Conservation (phyloP, 2,329 filamentous ascomycete genomes). For the Claviceps quebecensis region DNA sequence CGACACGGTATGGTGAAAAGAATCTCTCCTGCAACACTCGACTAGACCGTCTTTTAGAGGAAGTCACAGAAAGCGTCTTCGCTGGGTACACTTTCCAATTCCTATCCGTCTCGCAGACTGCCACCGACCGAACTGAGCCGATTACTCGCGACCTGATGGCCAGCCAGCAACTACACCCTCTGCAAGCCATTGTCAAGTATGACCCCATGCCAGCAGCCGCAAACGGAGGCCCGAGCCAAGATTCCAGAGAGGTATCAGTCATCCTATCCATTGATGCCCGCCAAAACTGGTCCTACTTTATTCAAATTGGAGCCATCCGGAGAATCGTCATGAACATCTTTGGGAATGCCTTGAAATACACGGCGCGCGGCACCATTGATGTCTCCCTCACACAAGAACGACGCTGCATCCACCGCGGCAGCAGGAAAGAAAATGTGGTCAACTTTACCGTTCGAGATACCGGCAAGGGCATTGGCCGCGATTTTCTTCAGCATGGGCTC, state of each 20-base stretch:
- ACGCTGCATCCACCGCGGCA: not conserved
- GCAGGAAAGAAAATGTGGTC: slow-evolving; percentile 9
- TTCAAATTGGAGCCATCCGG: slow-evolving; percentile 35
- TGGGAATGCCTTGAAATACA: slow-evolving; percentile 50
- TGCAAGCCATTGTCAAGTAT: slow-evolving; percentile 28
- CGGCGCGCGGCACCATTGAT: slow-evolving; percentile 20
- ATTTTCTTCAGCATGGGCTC: slow-evolving; percentile 44
- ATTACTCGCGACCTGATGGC: slow-evolving; percentile 7
- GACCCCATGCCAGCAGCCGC: not conserved
- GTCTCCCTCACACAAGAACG: slow-evolving; percentile 14
- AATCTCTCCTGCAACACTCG: slow-evolving; percentile 13
- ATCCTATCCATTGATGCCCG: slow-evolving; percentile 25
- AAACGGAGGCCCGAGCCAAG: not conserved
- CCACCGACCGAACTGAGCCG: slow-evolving; percentile 3
- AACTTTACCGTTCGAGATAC: slow-evolving; percentile 44
- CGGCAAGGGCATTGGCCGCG: slow-evolving; percentile 48
- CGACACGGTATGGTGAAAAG: slow-evolving; percentile 7
- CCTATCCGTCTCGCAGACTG: slow-evolving; percentile 10
- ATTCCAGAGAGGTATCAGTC: slow-evolving; percentile 13
- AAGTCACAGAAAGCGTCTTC: slow-evolving; percentile 32
- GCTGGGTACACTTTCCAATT: slow-evolving; percentile 28
- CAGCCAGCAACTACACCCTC: slow-evolving; percentile 14
- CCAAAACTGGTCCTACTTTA: slow-evolving; percentile 36
- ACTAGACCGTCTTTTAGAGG: slow-evolving; percentile 28
- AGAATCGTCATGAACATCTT: slow-evolving; percentile 50